Conservation (phyloP, 2,329 filamentous ascomycete species). For the Colletotrichum siamense region DNA sequence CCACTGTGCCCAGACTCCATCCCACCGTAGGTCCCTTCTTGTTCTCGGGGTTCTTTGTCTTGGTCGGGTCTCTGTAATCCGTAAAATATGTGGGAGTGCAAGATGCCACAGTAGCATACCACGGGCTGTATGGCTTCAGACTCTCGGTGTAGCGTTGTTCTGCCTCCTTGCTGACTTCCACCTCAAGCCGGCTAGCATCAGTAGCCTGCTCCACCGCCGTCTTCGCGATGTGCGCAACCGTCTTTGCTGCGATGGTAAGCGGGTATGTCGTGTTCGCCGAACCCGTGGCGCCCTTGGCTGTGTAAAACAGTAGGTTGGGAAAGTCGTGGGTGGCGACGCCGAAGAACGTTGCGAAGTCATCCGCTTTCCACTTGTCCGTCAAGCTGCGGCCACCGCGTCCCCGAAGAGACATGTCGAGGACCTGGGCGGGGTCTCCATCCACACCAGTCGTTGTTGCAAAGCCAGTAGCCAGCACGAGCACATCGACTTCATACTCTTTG, state of each 20-base stretch:
- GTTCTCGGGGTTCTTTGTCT: not conserved
- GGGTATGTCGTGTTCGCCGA: not conserved
- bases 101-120: not conserved
- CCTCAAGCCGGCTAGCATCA: not conserved
- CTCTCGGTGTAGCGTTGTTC: not conserved
- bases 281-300: not conserved
- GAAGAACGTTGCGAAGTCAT: conserved; percentile 56
- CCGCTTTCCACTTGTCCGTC: conserved; percentile 44
- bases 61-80: not conserved
- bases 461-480: conserved; percentile 41
- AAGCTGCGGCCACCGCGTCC: conserved; percentile 50
- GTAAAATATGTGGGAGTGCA: not conserved
- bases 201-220: not conserved
- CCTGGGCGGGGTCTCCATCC: conserved; percentile 15
- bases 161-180: not conserved
- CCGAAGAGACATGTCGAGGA: conserved; percentile 29
- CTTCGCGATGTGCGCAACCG: not conserved
- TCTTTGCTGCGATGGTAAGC: not conserved
- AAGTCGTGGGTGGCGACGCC: conserved; percentile 53
- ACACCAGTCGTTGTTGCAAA: conserved; percentile 30
- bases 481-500: conserved; percentile 52
- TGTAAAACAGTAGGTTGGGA: conserved; percentile 43
- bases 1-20: not conserved
- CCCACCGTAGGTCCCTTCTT: not conserved
- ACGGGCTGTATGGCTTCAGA: not conserved